Evolutionary conservation across 805 yeast genomes (phyloP), one percentile per base, ranked within the genome.

Genomic region (Grigorovia jiainica): DNA sequence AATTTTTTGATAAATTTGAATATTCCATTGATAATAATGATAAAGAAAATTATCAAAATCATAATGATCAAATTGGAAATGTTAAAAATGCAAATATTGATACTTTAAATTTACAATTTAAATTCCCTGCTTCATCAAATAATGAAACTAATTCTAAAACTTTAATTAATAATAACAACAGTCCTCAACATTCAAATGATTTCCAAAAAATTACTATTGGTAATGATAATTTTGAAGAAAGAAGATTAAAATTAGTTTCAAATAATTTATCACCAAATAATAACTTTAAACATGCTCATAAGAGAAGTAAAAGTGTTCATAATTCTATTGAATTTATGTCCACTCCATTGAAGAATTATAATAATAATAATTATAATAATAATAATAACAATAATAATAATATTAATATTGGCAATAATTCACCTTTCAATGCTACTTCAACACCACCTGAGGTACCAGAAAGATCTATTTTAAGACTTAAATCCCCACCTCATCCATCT

Each of bases 241-340:
- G 61, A 42, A 47, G 64, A 40, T 45, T 45, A 17, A 43, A 30
- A 25, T 42, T 56, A 23, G n/a, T 45, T 10, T 33, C 29, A 30
- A 15, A 39, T 25, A 33, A 44, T 42, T 15, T 38, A 24, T 38
- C 51, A 2, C 48, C 51, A n/a, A 39, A 33, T 13, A 36, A 25
- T 7, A 45, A 38, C 13, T 35, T 40, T 7, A 37, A 45, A 2
- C 62, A 60, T 39, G 43, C 44, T n/a, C 64, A 60, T 46, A 56
- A 49, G 42, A 50, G 64, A 36, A 58, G 60, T 24, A 52, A 53
- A 44, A 60, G 64, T 35, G 40, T 56, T 10, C 58, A 55, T 36
- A 49, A 46, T 34, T 47, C 31, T 13, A 15, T 13, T 27, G 31
- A 27, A 27, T 27, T 27, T 13, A 27, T 27, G 31, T 11, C 31